A percentile compares a stretch with the other conserved stretches of the same genome.
These are phyloP conservation scores for Phaeomoniella chlamydospora DNA, from an alignment of 2,329 filamentous ascomycete genomes.

Conservation along the genomic window DNA sequence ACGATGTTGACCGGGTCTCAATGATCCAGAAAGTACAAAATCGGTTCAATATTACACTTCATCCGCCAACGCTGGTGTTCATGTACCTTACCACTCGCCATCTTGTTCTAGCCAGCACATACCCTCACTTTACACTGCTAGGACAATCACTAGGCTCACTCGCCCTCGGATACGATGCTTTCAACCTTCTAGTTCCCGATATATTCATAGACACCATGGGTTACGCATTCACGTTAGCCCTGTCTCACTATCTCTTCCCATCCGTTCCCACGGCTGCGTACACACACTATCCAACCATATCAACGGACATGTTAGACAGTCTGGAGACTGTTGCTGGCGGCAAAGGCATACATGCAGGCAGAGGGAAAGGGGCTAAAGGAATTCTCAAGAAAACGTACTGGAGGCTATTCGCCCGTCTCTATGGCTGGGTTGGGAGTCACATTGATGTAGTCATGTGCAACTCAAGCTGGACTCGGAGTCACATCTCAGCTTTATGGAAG, in stretches of 20 bases:
- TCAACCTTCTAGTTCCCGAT: constrained; percentile 81
- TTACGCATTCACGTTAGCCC: constrained; percentile 77
- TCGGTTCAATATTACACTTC: constrained; percentile 83
- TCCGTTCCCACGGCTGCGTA: constrained; percentile 77
- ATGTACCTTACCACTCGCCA: constrained; percentile 80
- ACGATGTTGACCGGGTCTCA: constrained; percentile 65
- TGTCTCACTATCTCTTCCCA: constrained; percentile 71
- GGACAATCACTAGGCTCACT: constrained; percentile 89
- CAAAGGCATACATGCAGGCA: constrained; percentile 70
- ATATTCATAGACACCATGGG: constrained; percentile 97
- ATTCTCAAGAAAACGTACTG: constrained; percentile 68
- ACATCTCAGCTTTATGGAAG: constrained; percentile 67
- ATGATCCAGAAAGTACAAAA: constrained; percentile 68
- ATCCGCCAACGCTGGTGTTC: constrained; percentile 70
- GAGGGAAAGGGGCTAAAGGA: constrained; percentile 59
- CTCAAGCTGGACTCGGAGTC: constrained; percentile 79
- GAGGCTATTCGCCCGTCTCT: constrained; percentile 68
- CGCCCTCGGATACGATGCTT: constrained; percentile 78
- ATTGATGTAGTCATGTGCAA: constrained; percentile 97
- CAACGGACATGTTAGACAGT: constrained; percentile 87
- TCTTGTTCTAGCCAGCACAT: constrained; percentile 74
- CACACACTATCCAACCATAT: constrained; percentile 96
- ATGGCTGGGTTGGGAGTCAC: constrained; percentile 67
- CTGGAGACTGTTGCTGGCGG: constrained; percentile 51
- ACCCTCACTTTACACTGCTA: constrained; percentile 81